Base-by-base conservation (phyloP, 2,329 filamentous ascomycete species). In the Ophiostoma quercus region DNA sequence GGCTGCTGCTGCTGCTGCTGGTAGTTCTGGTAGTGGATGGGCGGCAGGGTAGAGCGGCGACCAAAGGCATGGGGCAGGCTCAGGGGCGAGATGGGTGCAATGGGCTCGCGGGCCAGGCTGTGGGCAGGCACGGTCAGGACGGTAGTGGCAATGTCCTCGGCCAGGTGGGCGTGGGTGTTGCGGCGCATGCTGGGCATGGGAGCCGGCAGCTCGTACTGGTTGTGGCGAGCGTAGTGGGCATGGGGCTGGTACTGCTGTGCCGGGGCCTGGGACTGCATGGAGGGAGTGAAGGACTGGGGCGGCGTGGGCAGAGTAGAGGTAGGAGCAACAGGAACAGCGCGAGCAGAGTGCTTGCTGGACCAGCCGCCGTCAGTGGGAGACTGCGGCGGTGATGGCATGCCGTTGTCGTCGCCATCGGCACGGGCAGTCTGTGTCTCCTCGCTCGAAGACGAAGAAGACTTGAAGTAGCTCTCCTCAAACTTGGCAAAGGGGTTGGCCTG, bases 331-430 rank as follows among this genome's bases (percentile, higher is more conserved):
- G 16, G 68, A 41, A 14, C 19, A 43, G 51, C 51, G 11, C 12
- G 51, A 11, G 51, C n/a, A 57, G 51, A 19, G 25, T 29, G 57
- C 57, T 62, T 16, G 57, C 25, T 57, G 25, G 57, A 43, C 65
- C 39, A 22, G 43, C 66, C 39, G 9, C 66, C n/a, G 32, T 69
- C 57, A 2, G 67, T 70, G 14, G 71, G 72, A n/a, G 73, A 74
- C 70, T 72, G 73, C 7, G 73, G 72, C 39, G 73, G 73, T 57
- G 71, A 72, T 6, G 70, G 69, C 68, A 72, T 73, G 68, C 70
- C 71, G 54, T 70, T 66, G 67, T 68, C 25, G 8, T 34, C 66
- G 32, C 25, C 47, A 25, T 37, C 8, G 14, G 25, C 14, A 14
- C 57, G 62, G 39, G 19, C 32, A 1, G 19, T 65, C 34, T 34